Evolutionary conservation across 2,329 filamentous ascomycete species (phyloP), one percentile per base, ranked within the genome.

Genomic region (Exophiala alcalophila): DNA sequence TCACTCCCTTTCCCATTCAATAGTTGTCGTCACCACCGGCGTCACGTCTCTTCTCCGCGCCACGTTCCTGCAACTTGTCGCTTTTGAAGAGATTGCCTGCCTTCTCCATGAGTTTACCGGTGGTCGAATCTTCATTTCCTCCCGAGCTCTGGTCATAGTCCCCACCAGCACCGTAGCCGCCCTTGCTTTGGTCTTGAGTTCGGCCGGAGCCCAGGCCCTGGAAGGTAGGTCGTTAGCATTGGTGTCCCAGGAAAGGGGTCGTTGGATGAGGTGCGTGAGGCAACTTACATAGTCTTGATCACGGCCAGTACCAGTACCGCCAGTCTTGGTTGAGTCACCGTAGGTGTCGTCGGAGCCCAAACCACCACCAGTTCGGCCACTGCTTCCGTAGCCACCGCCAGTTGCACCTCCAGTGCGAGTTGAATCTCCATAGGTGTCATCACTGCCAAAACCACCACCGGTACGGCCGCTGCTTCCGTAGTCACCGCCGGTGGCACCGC

Each of bases 51-150:
- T 57, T 60, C 42, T 58, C 47, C 5, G 41, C 37, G 32, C 57
- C 57, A 21, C 44, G 44, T 16, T 57, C 34, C 36, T 53, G 35
- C 31, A 59, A 30, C 19, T 57, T 59, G 11, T 53, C 45, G 30
- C 49, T 59, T 5, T 48, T 44, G 28, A 61, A 48, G 28, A 58
- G 40, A 26, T 52, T 50, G 12, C 59, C 59, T 7, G 50, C 58
- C 45, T 60, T 61, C 34, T 61, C 53, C 47, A 60, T 51, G 15
- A 61, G 12, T 32, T 61, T 60, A 16, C 57, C 58, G 2, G 47
- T 39, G 11, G 50, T 60, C 14, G 57, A 59, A 26, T 60, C 58
- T 40, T 51, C 45, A 28, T 54, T 48, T 18, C 30, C 34, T 10
- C 48, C 28, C 18, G 28, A n/a, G 16, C 41, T 35, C 19, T 49